Base-by-base conservation (phyloP, 768 basidiomycete species). In the Macrolepiota albuminosa region DNA sequence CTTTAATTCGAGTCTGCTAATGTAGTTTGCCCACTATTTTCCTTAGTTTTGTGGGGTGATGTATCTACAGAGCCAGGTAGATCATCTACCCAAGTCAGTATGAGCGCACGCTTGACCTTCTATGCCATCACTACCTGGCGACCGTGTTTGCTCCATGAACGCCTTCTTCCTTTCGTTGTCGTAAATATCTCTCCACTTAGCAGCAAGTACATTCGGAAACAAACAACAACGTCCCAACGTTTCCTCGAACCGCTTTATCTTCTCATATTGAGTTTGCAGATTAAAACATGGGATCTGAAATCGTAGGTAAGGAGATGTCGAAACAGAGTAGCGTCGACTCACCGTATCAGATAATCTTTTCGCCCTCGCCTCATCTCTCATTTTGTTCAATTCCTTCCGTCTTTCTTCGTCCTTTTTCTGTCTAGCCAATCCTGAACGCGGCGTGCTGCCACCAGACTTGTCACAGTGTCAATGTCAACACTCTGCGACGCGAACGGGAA, bases 351-450 rank as follows among this genome's bases (percentile, higher is more conserved):
- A 71, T 21, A 73, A 72, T 10, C 85, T 79, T 63, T 81, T 86
- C 1, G 79, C 79, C 62, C 79, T 78, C 18, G 85, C 86, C 42
- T 89, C 89, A 42, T 90, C 86, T 57, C 86, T 80, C 85, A 88
- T 82, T 67, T 76, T 82, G 66, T 85, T 78, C 65, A 91, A 66
- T 59, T 91, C 87, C 64, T 80, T 86, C 58, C 82, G 77, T 51
- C 87, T 77, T 67, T 89, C 87, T 63, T 89, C 88, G n/a, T 88
- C 83, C 61, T 78, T 80, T 48, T 78, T 75, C 18, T 78, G 73
- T 49, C 81, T 67, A 54, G 73, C 82, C 58, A 78, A 65, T 24
- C 79, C 79, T 33, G 81, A 78, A 16, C 71, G 74, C 10, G 81
- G 75, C 40, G 78, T 75, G 58, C 63, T 77, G 54, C 76, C 78